Base-by-base conservation (phyloP, 2,329 filamentous ascomycete genomes). In the Trichoderma koningiopsis region DNA sequence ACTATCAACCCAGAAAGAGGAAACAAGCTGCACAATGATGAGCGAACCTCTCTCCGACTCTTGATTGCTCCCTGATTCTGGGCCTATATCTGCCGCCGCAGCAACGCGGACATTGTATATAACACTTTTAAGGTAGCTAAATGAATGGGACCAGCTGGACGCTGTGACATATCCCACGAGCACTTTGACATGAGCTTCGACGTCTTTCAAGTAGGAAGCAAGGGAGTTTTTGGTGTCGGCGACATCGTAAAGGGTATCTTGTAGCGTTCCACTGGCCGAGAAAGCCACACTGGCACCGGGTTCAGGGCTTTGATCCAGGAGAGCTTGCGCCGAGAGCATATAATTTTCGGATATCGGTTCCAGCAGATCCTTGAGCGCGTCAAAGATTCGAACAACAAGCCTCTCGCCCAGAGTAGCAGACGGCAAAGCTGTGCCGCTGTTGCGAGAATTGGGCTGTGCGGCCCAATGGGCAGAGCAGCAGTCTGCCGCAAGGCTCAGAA, bases 141-240 rank as follows among this genome's bases (percentile, higher is more conserved):
- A 87, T 3, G 87, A 84, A 49, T 83, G 78, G 35, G 82, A 73
- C 89, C 89, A 92, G 73, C 85, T 91, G 2, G 88, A 88, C 8
- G 87, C 89, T 16, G 88, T 90, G 70, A 89, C 79, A 72, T 88
- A 92, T 75, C 91, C 88, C 40, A 90, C 81, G 19, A 91, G 82
- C 5, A 78, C 80, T 76, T 86, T 86, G 73, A 88, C 82, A 72
- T 86, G 82, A 8, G 79, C 78, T 74, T 91, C 88, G 64, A 90
- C 80, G 62, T 85, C 82, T 22, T 79, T 73, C 13, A 80, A 75
- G 59, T 82, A 81, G 13, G 79, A 75, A 19, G 79, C 77, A 22
- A 76, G 72, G 7, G 68, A 73, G n/a, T 75, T 72, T 14, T 77
- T 73, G 40, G 40, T 29, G 29, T 72, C 74, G 29, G 71, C 49